A percentile compares a stretch with the other conserved stretches of the same genome.
These are phyloP conservation scores for Teratosphaeria viscida DNA, from an alignment of 2,329 filamentous ascomycete genomes.

Conservation along the genomic window DNA sequence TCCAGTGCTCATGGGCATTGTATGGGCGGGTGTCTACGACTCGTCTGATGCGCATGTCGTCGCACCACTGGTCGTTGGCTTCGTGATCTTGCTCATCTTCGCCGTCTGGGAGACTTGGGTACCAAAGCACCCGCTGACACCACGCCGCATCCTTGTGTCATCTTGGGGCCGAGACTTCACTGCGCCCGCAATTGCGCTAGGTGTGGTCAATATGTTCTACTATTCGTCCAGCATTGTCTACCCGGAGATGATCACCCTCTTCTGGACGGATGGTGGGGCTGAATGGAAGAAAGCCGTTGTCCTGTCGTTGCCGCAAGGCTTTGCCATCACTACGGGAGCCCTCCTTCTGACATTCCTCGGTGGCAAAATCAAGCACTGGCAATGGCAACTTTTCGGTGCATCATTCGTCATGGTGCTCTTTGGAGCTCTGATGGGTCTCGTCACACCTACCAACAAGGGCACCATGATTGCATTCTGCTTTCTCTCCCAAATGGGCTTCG, in stretches of 20 bases:
- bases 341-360: conserved; percentile 33
- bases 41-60: conserved; percentile 22
- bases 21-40: conserved; percentile 22
- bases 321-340: conserved; percentile 36
- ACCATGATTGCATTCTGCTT: conserved; percentile 38
- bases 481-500: conserved; percentile 35
- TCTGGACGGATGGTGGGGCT: conserved; percentile 23
- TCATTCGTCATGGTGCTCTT: conserved; percentile 40
- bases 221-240: conserved; percentile 28
- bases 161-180: conserved; percentile 39
- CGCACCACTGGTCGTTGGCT: conserved; percentile 24
- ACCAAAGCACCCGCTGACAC: conserved; percentile 29
- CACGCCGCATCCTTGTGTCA: conserved; percentile 35
- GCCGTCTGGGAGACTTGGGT: conserved; percentile 24
- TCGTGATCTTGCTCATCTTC: conserved; percentile 22
- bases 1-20: conserved; percentile 24
- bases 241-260: conserved; percentile 33
- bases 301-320: conserved; percentile 35
- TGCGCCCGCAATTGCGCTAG: conserved; percentile 26
- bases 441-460: conserved; percentile 32
- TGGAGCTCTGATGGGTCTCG: conserved; percentile 35
- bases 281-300: conserved; percentile 15
- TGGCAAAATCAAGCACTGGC: conserved; percentile 35
- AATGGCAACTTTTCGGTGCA: conserved; percentile 37
- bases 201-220: conserved; percentile 44